These are phyloP conservation scores for Pisolithus thermaeus DNA, from an alignment of 1,284 basidiomycete genomes.

Conservation along the genomic window DNA sequence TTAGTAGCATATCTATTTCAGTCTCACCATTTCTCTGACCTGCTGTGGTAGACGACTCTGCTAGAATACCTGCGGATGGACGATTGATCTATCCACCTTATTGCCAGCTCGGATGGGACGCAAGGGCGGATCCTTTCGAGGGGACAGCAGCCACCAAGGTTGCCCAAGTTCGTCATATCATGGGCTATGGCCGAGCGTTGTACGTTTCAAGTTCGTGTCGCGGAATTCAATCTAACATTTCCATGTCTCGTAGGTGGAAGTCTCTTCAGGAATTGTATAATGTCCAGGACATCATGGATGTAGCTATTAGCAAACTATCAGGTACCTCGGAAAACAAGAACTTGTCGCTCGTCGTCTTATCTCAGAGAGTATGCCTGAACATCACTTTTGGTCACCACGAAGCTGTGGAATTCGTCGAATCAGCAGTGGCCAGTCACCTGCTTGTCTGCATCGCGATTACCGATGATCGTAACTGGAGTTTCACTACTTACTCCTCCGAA, in stretches of 20 bases:
- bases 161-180: not conserved
- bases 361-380: constrained; percentile 3
- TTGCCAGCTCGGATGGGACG: not conserved
- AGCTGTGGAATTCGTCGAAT: not conserved
- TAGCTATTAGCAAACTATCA: not conserved
- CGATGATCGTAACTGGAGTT: not conserved
- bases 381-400: constrained; percentile 4
- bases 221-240: not conserved
- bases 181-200: not conserved
- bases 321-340: constrained; percentile 5
- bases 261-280: too few species aligned
- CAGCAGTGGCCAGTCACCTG: constrained; percentile 2
- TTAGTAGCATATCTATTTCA: not conserved
- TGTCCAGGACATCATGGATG: too few species aligned
- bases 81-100: not conserved
- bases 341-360: not conserved
- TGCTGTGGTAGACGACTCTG: not conserved
- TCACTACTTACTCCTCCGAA: constrained; percentile 2
- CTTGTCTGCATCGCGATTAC: constrained; percentile 1
- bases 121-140: not conserved
- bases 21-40: not conserved
- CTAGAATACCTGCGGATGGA: not conserved
- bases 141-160: not conserved
- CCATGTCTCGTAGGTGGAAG: too few species aligned
- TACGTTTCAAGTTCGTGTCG: not conserved